These are phyloP conservation scores for Adansonia gregorii DNA, from an alignment of 441 rosid genomes.

Conservation along the genomic window DNA sequence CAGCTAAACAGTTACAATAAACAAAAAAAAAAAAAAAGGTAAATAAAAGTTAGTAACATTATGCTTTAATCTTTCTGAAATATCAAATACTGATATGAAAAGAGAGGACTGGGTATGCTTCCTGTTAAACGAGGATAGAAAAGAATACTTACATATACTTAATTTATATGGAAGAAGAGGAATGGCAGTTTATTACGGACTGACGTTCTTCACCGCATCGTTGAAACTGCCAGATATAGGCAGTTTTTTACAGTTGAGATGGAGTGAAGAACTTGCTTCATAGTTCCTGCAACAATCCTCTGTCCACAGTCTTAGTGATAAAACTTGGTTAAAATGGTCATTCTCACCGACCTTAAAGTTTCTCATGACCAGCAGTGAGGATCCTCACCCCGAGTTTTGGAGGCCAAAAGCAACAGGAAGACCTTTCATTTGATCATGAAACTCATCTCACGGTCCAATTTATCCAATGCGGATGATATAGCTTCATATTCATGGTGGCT, in stretches of 20 bases:
- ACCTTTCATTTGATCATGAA: constrained; percentile 6
- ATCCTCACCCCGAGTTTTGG: not conserved
- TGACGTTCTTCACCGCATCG: not conserved
- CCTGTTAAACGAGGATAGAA: not conserved
- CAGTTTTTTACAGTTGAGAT: not conserved
- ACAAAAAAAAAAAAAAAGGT: not conserved
- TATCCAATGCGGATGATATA: constrained; percentile 42
- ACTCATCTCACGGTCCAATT: constrained; percentile 53
- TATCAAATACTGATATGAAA: not conserved
- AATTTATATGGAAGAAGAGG: not conserved
- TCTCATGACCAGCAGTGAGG: constrained; percentile 9
- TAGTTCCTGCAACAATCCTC: not conserved
- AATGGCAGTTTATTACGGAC: not conserved
- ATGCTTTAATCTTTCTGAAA: not conserved
- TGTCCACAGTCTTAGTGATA: not conserved
- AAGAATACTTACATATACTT: not conserved
- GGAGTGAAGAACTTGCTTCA: not conserved
- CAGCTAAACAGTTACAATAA: not conserved
- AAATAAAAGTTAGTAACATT: not conserved
- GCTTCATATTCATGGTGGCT: constrained; percentile 49
- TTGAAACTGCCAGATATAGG: not conserved
- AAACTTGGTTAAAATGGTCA: constrained; percentile 9
- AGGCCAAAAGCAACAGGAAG: not conserved
- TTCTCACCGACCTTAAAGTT: not conserved
- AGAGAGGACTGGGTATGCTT: not conserved